Base-by-base conservation (phyloP, 768 basidiomycete genomes). In the Trametes maxima region DNA sequence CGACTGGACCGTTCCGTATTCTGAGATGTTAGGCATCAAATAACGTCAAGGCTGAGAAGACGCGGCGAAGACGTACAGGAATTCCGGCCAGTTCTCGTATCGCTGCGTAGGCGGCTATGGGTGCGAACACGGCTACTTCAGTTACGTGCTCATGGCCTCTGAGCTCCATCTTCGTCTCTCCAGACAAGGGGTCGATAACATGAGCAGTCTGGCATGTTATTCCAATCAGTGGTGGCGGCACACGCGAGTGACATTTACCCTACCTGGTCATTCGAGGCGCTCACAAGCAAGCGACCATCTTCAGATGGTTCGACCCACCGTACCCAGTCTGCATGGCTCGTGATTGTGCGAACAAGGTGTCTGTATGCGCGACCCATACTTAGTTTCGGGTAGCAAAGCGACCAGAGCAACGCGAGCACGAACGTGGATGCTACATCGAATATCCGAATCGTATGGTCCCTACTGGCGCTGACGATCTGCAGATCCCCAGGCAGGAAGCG, bases 361-460 rank as follows among this genome's bases (percentile, higher is more conserved):
- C 83, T 84, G 67, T 8, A 43, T 22, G 21, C n/a, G 13, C 28
- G 12, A 42, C 8, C 5, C 7, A 36, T 11, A 7, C 24, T 24
- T 4, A 24, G 28, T 36, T 14, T 40, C 39, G 5, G 36, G 11
- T 42, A 16, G 19, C 21, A 24, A 11, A 46, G 4, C 2, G 0
- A n/a, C 19, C 10, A 13, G 12, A 53, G 10, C 22, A 40, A 3
- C 2, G n/a, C 14, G 22, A 3, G 42, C 36, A 54, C 79, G 54
- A 50, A 84, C 82, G 81, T 83, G 50, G 79, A 80, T 2, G 82
- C 75, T 3, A 85, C 79, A 62, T 84, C 82, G 80, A 82, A 86
- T 49, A 86, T 73, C 36, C 80, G 73, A 42, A 85, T 80, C 6
- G 82, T 81, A 66, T 78, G 76, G 65, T 85, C 85, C 60, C 84